Evolutionary conservation across 352 stramenopile genomes (phyloP).

Genomic region (Pythium scleroteichum): DNA sequence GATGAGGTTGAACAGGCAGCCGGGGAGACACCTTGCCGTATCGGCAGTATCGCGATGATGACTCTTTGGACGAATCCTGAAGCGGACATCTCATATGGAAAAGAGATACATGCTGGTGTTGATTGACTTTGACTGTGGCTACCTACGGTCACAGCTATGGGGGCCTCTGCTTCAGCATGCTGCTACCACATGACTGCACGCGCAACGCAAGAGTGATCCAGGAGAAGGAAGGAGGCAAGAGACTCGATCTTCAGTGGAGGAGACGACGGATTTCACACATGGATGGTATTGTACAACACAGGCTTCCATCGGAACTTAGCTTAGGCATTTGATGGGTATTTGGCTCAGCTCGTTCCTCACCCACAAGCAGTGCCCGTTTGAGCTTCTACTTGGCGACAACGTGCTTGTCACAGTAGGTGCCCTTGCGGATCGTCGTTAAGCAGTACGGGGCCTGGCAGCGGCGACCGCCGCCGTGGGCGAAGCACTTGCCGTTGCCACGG

Average conservation of each 20-base stretch:
- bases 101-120: no score
- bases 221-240: not conserved
- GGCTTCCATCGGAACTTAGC: conserved; percentile 12
- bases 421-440: conserved; percentile 65
- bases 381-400: conserved; percentile 15
- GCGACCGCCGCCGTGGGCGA: conserved; percentile 71
- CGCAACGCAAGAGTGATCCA: not conserved
- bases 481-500: conserved; percentile 84
- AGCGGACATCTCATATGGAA: no score
- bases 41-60: no score
- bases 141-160: not conserved
- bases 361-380: not conserved
- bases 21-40: no score
- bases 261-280: conserved; percentile 9
- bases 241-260: not conserved
- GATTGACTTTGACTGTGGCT: not conserved
- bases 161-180: not conserved
- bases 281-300: conserved; percentile 16
- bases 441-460: conserved; percentile 68
- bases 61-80: no score
- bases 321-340: conserved; percentile 14
- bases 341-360: not conserved
- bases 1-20: no score
- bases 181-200: not conserved
- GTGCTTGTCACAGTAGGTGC: conserved; percentile 56